A percentile compares a stretch with the other conserved stretches of the same genome.
phyloP scores from a whole-genome alignment of 106 monocot genomes.

The Amphibolis antarctica region DNA sequence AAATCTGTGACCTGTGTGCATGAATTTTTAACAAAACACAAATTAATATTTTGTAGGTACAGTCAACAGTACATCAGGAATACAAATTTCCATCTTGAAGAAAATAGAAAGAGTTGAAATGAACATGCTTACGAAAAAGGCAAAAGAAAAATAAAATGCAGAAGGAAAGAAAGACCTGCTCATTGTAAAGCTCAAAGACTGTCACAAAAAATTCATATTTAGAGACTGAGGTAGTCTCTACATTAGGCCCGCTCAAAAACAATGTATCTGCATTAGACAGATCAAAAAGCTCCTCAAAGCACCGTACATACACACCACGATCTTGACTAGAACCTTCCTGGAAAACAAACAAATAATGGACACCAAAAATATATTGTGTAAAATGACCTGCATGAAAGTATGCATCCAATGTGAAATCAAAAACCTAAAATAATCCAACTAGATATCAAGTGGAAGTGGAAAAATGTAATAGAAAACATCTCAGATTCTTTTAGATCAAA shows the following conservation, averaged over 20 bases:
- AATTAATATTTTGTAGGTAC: background rate
- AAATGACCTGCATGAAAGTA: too few relatives aligned
- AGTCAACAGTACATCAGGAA: background rate
- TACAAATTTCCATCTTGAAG: too few relatives aligned
- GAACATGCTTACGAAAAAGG: background rate
- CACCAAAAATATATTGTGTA: background rate
- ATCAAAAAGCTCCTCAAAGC: slow-evolving; percentile 99
- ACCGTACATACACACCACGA: slow-evolving; percentile 77
- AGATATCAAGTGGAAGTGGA: too few relatives aligned
- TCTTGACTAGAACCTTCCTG: slow-evolving; percentile 92
- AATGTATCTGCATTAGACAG: slow-evolving; percentile 80
- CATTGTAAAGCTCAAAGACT: slow-evolving; percentile 84
- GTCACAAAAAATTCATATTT: slow-evolving; percentile 75
- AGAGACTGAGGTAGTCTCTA: slow-evolving; percentile 58
- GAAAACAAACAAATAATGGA: background rate
- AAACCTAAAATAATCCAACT: too few relatives aligned
- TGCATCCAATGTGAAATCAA: too few relatives aligned
- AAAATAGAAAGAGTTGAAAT: background rate
- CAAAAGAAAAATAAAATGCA: background rate
- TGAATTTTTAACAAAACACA: background rate
- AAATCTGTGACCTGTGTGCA: slow-evolving; percentile 61
- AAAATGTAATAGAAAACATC: too few relatives aligned
- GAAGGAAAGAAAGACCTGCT: slow-evolving; percentile 43
- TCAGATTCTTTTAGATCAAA: too few relatives aligned
- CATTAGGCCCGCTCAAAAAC: slow-evolving; percentile 95